Conservation (phyloP, 768 basidiomycete species). For the Xanthoconium purpureum region DNA sequence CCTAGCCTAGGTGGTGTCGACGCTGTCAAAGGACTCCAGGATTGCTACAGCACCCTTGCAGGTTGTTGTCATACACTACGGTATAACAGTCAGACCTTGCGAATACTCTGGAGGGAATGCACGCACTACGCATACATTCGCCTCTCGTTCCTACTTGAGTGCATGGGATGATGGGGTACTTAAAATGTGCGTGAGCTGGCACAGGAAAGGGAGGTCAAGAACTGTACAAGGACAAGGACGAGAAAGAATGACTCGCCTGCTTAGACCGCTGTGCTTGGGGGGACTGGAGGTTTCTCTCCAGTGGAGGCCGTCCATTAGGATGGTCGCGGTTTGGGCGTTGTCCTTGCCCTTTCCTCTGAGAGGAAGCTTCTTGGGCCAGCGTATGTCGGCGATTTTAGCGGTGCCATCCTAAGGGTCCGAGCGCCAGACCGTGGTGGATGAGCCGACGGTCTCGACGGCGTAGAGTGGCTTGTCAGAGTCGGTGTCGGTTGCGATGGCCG, state of each 20-base stretch:
- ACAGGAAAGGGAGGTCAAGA: slow-evolving; percentile 1
- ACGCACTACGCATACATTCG: slow-evolving; percentile 40
- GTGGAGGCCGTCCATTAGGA: slow-evolving; percentile 55
- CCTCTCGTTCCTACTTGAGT: slow-evolving; percentile 70
- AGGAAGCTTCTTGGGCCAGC: slow-evolving; percentile 58
- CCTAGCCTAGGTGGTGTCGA: slow-evolving; percentile 50
- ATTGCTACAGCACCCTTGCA: slow-evolving; percentile 66
- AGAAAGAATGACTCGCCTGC: slow-evolving; percentile 48
- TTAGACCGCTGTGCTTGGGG: slow-evolving; percentile 50
- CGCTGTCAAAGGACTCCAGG: slow-evolving; percentile 44
- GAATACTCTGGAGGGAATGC: no score
- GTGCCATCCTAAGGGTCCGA: slow-evolving; percentile 50
- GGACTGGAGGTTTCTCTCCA: slow-evolving; percentile 61
- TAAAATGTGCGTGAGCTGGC: slow-evolving; percentile 58
- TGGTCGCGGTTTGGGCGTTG: slow-evolving; percentile 46
- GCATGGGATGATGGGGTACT: slow-evolving; percentile 58
- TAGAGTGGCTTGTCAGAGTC: slow-evolving; percentile 54
- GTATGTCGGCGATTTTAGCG: slow-evolving; percentile 56
- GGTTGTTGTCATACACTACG: slow-evolving; percentile 61
- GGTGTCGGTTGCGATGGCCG: slow-evolving; percentile 56
- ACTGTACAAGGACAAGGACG: not conserved
- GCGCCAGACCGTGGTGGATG: slow-evolving; percentile 57
- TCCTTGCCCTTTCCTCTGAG: slow-evolving; percentile 51
- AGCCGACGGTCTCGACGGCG: slow-evolving; percentile 56
- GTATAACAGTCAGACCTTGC: no score